Conservation (phyloP, 1,284 basidiomycete species). For the Ceratobasidium sp. region DNA sequence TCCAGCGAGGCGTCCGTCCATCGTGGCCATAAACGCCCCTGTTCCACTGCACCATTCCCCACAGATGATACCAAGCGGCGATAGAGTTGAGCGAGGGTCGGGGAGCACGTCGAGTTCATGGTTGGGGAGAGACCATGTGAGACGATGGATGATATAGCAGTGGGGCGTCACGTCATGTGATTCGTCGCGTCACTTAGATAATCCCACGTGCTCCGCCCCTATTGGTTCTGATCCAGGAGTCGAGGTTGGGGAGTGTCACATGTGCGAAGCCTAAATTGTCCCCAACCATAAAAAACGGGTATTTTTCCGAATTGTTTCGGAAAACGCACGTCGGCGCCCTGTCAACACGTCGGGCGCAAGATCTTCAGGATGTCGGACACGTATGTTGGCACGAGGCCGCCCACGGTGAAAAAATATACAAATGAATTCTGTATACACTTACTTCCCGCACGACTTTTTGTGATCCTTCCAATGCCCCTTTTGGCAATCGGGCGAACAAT, state of each 20-base stretch:
- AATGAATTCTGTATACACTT: too few relatives aligned
- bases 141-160: conserved; percentile 13
- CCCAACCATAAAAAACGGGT: too few relatives aligned
- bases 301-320: too few relatives aligned
- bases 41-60: background rate
- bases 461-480: conserved; percentile 56
- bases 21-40: conserved; percentile 14
- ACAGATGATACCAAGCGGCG: conserved; percentile 4
- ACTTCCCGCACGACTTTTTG: conserved; percentile 46
- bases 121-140: background rate
- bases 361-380: too few relatives aligned
- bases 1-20: background rate
- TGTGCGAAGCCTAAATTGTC: too few relatives aligned
- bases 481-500: conserved; percentile 57
- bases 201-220: conserved; percentile 26
- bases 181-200: background rate
- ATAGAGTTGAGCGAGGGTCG: background rate
- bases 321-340: too few relatives aligned
- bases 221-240: background rate
- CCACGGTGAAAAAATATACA: too few relatives aligned
- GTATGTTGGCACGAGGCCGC: too few relatives aligned
- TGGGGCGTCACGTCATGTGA: conserved; percentile 15
- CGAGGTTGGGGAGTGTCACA: background rate
- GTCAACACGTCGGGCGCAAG: too few relatives aligned
- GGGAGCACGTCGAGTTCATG: conserved; percentile 18